phyloP scores from a whole-genome alignment of 352 stramenopile genomes.

The Thraustotheca clavata region DNA sequence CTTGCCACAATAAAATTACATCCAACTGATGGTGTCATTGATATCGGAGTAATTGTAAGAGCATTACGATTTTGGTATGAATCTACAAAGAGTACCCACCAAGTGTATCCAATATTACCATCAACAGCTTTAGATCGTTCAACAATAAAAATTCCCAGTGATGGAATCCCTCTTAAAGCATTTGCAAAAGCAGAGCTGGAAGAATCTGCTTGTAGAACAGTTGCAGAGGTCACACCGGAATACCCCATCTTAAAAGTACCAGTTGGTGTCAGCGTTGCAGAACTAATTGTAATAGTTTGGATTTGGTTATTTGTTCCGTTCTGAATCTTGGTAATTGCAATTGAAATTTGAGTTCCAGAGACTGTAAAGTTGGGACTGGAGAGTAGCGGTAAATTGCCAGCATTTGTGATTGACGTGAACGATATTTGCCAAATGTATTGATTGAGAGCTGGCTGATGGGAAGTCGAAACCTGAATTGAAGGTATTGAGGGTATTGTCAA shows the following conservation, averaged over 20 bases:
- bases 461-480: conserved; percentile 23
- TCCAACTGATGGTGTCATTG: not conserved
- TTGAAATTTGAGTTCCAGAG: conserved; percentile 20
- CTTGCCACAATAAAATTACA: not conserved
- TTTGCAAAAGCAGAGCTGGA: not conserved
- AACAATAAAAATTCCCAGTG: not conserved
- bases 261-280: not conserved
- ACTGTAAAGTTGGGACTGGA: conserved; percentile 20
- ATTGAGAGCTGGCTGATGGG: not conserved
- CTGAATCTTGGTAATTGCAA: conserved; percentile 25
- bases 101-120: conserved; percentile 7
- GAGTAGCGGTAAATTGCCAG: conserved; percentile 37
- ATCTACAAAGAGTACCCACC: conserved; percentile 11
- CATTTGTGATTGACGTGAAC: conserved; percentile 44
- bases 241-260: conserved; percentile 4
- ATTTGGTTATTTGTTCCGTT: conserved; percentile 31
- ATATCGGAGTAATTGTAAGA: not conserved
- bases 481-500: conserved; percentile 21
- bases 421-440: conserved; percentile 38
- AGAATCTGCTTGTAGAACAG: not conserved
- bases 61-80: not conserved
- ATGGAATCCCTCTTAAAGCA: not conserved
- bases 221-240: not conserved
- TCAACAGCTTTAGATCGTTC: not conserved
- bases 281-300: conserved; percentile 25